Evolutionary conservation across 495 filamentous ascomycete species (phyloP).

Genomic region (Penicillium pancosmium): DNA sequence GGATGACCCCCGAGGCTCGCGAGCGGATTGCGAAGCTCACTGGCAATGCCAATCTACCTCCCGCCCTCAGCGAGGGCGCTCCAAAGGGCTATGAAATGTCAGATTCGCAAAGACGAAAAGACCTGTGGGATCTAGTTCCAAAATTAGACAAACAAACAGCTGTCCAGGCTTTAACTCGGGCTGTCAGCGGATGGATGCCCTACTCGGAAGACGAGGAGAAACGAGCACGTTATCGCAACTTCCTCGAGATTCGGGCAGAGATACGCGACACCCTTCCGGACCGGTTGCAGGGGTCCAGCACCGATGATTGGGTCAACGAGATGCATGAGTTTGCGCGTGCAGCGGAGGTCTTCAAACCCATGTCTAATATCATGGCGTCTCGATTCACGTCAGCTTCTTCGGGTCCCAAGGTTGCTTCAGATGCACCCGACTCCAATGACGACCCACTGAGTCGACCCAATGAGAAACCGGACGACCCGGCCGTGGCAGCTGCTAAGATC

Average conservation of each 20-base stretch:
- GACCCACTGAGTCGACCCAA: constrained; percentile 57
- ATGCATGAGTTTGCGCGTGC: constrained; percentile 85
- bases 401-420: constrained; percentile 44
- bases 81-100: constrained; percentile 63
- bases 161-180: constrained; percentile 72
- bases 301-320: constrained; percentile 79
- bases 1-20: constrained; percentile 78
- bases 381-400: constrained; percentile 80
- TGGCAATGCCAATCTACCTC: constrained; percentile 75
- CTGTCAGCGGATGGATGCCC: constrained; percentile 76
- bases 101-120: constrained; percentile 59
- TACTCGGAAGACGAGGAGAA: constrained; percentile 84
- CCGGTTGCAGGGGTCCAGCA: constrained; percentile 55
- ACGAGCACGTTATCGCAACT: constrained; percentile 72
- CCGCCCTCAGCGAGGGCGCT: constrained; percentile 70
- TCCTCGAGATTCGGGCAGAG: constrained; percentile 78
- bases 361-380: constrained; percentile 88
- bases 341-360: constrained; percentile 89
- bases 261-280: constrained; percentile 61
- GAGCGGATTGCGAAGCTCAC: constrained; percentile 75
- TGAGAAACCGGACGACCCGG: constrained; percentile 73
- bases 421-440: constrained; percentile 38
- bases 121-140: constrained; percentile 69
- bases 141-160: constrained; percentile 74
- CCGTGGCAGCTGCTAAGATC: constrained; percentile 83